A percentile compares a stretch with the other conserved stretches of the same genome.
Evolutionary conservation across 2,329 filamentous ascomycete genomes (phyloP).

Genomic region (Phoma sp.): DNA sequence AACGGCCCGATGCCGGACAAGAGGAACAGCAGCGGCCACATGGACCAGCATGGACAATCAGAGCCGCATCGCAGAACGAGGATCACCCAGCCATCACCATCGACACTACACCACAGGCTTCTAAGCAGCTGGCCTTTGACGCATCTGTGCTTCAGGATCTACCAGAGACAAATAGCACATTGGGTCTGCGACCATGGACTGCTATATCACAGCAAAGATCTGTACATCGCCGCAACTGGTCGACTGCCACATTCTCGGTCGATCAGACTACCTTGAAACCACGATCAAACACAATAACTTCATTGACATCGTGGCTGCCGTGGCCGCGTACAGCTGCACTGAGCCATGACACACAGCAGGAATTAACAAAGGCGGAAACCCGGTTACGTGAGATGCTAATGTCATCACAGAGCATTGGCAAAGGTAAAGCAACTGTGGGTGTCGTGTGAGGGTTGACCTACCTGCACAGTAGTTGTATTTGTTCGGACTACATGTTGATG

Average conservation of each 20-base stretch:
- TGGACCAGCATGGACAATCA: constrained; percentile 40
- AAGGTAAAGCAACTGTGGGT: constrained; percentile 36
- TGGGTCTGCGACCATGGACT: constrained; percentile 20
- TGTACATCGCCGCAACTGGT: constrained; percentile 34
- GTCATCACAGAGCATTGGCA: constrained; percentile 32
- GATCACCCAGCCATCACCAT: constrained; percentile 44
- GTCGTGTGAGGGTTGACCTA: constrained; percentile 22
- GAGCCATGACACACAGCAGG: constrained; percentile 25
- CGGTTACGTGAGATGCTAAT: constrained; percentile 44
- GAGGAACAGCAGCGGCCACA: constrained; percentile 19
- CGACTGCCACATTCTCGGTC: constrained; percentile 29
- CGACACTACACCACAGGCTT: constrained; percentile 41
- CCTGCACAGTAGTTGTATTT: background rate
- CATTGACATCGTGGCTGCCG: constrained; percentile 46
- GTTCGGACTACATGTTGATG: background rate
- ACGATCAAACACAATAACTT: constrained; percentile 41
- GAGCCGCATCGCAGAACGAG: constrained; percentile 31
- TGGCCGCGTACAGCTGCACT: constrained; percentile 39
- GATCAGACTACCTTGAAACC: constrained; percentile 15
- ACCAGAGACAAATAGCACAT: constrained; percentile 12
- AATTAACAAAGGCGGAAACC: constrained; percentile 41
- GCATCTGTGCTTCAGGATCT: constrained; percentile 39
- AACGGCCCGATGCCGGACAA: constrained; percentile 25
- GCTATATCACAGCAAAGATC: constrained; percentile 17
- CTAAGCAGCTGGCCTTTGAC: constrained; percentile 47